A percentile compares a stretch with the other conserved stretches of the same genome.
These are phyloP conservation scores for Scedosporium apiospermum DNA, from an alignment of 2,329 filamentous ascomycete genomes.

Conservation along the genomic window DNA sequence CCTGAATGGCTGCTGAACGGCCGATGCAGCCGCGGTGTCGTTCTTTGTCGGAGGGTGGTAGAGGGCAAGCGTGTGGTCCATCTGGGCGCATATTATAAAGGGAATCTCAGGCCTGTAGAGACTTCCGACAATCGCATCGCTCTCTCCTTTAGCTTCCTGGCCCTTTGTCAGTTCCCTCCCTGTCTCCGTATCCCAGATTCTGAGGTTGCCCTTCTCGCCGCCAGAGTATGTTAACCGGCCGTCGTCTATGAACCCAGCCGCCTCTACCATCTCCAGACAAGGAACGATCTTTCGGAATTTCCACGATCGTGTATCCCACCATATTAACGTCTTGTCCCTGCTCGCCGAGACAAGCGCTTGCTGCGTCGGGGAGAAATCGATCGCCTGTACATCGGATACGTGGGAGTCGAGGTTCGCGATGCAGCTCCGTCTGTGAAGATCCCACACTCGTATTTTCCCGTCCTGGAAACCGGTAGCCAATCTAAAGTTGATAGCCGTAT, in stretches of 20 bases:
- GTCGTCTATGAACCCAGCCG: constrained; percentile 65
- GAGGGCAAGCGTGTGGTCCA: constrained; percentile 78
- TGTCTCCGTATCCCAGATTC: constrained; percentile 72
- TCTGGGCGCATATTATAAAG: constrained; percentile 73
- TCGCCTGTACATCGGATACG: constrained; percentile 81
- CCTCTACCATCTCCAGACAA: constrained; percentile 77
- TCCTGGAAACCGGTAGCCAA: constrained; percentile 90
- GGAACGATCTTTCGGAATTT: constrained; percentile 72
- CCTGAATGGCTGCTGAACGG: constrained; percentile 44
- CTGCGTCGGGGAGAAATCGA: constrained; percentile 71
- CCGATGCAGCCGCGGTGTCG: constrained; percentile 19
- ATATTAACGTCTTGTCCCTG: constrained; percentile 85
- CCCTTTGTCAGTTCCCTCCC: constrained; percentile 73
- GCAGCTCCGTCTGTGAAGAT: constrained; percentile 73
- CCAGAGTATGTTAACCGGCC: constrained; percentile 72
- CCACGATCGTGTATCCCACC: constrained; percentile 86
- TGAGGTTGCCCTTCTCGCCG: constrained; percentile 71
- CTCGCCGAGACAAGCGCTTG: constrained; percentile 74
- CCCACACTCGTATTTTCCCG: constrained; percentile 85
- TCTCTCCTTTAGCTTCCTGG: constrained; percentile 51
- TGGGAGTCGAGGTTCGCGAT: constrained; percentile 79
- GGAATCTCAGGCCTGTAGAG: constrained; percentile 56
- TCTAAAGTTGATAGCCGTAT: constrained; percentile 51
- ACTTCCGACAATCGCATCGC: constrained; percentile 61
- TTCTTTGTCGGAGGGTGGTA: constrained; percentile 43